phyloP scores from a whole-genome alignment of 1,284 basidiomycete genomes.

The Pulveroboletus sp. region DNA sequence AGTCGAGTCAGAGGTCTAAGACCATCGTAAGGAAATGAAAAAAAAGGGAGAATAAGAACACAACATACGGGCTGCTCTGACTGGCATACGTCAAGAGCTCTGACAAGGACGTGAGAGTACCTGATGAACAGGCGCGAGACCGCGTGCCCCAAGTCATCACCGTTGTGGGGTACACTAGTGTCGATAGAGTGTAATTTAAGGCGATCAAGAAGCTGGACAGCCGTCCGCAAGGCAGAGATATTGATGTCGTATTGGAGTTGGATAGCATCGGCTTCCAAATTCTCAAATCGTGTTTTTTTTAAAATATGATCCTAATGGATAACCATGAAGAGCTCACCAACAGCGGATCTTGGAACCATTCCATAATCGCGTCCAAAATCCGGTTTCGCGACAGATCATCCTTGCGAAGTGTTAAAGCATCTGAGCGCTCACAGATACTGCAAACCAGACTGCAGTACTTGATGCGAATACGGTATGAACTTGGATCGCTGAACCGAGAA shows the following conservation, averaged over 20 bases:
- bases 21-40: conserved; percentile 5
- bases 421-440: conserved; percentile 58
- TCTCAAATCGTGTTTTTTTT: conserved; percentile 16
- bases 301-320: conserved; percentile 2
- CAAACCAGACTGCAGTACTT: conserved; percentile 78
- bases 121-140: conserved; percentile 76
- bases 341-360: conserved; percentile 64
- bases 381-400: conserved; percentile 65
- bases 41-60: neutral
- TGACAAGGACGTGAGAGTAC: conserved; percentile 65
- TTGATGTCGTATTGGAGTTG: conserved; percentile 63
- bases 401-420: conserved; percentile 61
- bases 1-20: conserved; percentile 45
- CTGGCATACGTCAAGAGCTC: conserved; percentile 53
- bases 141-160: conserved; percentile 65
- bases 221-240: conserved; percentile 64
- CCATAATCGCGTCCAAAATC: conserved; percentile 69
- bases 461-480: conserved; percentile 61
- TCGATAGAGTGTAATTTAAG: conserved; percentile 67
- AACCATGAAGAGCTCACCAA: conserved; percentile 36
- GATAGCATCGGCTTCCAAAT: conserved; percentile 30
- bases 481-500: conserved; percentile 53
- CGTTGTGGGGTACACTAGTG: conserved; percentile 43
- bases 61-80: conserved; percentile 42
- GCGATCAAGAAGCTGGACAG: conserved; percentile 74